phyloP scores from a whole-genome alignment of 1,284 basidiomycete species.

The Ceratobasidium sp. region DNA sequence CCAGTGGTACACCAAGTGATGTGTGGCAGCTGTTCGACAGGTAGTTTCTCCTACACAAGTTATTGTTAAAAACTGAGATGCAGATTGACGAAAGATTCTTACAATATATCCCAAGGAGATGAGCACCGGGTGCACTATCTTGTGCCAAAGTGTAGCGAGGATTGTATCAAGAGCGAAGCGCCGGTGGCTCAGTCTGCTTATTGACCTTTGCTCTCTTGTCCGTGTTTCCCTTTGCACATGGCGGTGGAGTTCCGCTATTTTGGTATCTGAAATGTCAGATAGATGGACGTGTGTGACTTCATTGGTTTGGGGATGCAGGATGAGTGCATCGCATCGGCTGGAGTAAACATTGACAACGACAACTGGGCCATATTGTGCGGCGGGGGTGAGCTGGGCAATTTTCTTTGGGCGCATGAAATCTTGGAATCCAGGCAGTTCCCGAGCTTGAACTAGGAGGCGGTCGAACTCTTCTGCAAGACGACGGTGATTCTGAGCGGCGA shows the following conservation, averaged over 20 bases:
- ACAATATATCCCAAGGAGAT: constrained; percentile 15
- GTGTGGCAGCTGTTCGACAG: not conserved
- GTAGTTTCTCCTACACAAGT: not conserved
- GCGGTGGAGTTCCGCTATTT: not conserved
- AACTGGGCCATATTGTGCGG: not conserved
- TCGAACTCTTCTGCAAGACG: constrained; percentile 15
- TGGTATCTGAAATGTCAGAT: not conserved
- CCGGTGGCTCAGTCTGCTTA: too few relatives aligned
- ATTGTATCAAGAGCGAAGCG: not conserved
- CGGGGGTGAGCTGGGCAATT: not conserved
- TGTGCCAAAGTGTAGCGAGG: constrained; percentile 6
- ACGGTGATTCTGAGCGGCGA: not conserved
- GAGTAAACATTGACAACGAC: not conserved
- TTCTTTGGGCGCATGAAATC: not conserved
- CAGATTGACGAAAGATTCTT: not conserved
- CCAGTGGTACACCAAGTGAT: constrained; percentile 33
- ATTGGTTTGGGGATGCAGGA: not conserved
- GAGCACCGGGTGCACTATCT: constrained; percentile 23
- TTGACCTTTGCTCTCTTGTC: not conserved
- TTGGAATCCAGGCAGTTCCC: not conserved
- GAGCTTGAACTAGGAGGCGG: not conserved
- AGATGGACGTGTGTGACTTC: not conserved
- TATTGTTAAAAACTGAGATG: not conserved
- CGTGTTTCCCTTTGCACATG: not conserved
- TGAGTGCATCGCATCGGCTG: not conserved